These are phyloP conservation scores for Hymenoscyphus scutula DNA, from an alignment of 2,329 filamentous ascomycete species.

Conservation along the genomic window DNA sequence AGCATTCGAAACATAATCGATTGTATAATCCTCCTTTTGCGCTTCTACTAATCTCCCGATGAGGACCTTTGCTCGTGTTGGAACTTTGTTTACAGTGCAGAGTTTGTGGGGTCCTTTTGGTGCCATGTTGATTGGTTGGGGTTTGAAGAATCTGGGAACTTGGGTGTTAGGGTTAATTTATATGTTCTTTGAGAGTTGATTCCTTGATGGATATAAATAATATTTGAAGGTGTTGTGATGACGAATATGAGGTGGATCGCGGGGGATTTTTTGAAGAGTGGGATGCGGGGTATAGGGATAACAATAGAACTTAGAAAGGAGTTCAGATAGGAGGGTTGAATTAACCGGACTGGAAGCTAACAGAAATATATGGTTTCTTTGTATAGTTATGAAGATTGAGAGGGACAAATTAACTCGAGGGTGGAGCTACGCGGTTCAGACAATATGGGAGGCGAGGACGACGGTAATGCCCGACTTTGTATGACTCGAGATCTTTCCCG, in stretches of 20 bases:
- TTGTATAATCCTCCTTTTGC: constrained; percentile 61
- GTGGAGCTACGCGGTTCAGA: neutral
- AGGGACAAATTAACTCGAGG: neutral
- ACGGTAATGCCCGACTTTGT: neutral
- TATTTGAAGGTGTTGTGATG: neutral
- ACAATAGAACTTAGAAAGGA: too few species aligned
- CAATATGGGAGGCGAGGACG: neutral
- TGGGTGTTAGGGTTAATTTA: too few species aligned
- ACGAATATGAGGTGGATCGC: neutral
- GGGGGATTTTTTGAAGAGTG: neutral
- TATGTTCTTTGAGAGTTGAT: too few species aligned
- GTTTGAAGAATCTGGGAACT: too few species aligned
- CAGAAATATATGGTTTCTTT: neutral
- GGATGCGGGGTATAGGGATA: neutral
- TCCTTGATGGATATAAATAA: too few species aligned
- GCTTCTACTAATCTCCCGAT: constrained; percentile 60
- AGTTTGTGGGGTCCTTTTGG: constrained; percentile 59
- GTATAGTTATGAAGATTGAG: neutral
- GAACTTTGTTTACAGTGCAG: constrained; percentile 66
- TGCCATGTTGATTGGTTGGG: constrained; percentile 21
- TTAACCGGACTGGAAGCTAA: too few species aligned
- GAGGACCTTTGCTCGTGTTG: constrained; percentile 60
- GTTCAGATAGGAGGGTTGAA: too few species aligned
- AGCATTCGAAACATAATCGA: constrained; percentile 61
- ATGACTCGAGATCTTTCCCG: neutral